Evolutionary conservation across 2,329 filamentous ascomycete genomes (phyloP), one percentile per base, ranked within the genome.

Genomic region (Colletotrichum sp.): DNA sequence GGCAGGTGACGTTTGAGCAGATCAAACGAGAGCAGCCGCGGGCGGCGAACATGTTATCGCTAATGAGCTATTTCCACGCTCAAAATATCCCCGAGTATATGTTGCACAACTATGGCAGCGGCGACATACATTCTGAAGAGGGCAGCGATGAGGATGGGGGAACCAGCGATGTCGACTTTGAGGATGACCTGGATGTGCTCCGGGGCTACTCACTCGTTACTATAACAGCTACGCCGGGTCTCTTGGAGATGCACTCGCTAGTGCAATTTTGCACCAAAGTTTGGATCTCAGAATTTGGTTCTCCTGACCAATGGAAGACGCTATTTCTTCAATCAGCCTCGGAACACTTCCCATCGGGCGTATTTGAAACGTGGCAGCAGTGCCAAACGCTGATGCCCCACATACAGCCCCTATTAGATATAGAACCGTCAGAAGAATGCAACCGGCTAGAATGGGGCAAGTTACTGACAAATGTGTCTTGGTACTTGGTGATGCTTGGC

Each of bases 141-240:
- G 9, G 29, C 9, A 31, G 9, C 9, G 6, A 31, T 31, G 9
- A 31, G 7, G 9, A 31, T 31, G 6, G n/a, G n/a, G n/a, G n/a
- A n/a, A n/a, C n/a, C n/a, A n/a, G n/a, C n/a, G n/a, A n/a, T n/a
- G n/a, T 8, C 8, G 31, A 68, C 15, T 57, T 72, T 8, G 57
- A 72, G 31, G 47, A 72, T 18, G 43, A 86, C 73, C 64, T 87
- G 2, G 33, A 72, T 2, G 76, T 78, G 6, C 78, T 87, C 16
- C 75, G 77, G 55, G 76, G 82, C 68, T 87, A 80, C 75, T 84
- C 78, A 4, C 80, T 87, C 7, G 76, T 87, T 16, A 69, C n/a
- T n/a, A n/a, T 31, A 31, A 31, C 70, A 2, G 62, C 66, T 69
- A n/a, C 75, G 71, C 51, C 29, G 67, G 21, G 77, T n/a, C n/a